Evolutionary conservation across 192 early-diverging fungal species (phyloP).

Genomic region (Podila epigama): DNA sequence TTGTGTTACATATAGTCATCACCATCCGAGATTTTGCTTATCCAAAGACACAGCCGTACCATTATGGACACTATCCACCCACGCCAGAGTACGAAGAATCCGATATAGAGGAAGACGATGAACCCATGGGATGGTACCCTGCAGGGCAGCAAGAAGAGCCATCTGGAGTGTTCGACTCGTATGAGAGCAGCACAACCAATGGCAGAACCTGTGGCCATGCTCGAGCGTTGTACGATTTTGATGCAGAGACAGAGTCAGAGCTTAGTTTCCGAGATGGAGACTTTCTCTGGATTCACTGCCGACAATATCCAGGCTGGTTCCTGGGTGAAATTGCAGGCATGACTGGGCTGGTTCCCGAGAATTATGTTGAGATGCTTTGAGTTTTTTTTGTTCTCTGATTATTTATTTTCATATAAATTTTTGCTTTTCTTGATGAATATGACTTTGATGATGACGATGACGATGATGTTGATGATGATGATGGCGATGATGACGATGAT

Average conservation of each 20-base stretch:
- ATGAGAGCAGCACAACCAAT: too few relatives aligned
- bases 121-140: constrained; percentile 6
- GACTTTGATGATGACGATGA: too few relatives aligned
- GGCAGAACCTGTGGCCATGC: constrained; percentile 57
- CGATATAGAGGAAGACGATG: constrained; percentile 29
- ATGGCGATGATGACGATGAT: too few relatives aligned
- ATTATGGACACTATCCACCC: constrained; percentile 45
- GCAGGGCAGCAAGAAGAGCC: constrained; percentile 19
- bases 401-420: too few relatives aligned
- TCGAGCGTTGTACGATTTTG: constrained; percentile 79
- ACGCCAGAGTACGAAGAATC: constrained; percentile 35
- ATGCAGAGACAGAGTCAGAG: constrained; percentile 73
- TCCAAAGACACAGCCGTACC: constrained; percentile 43
- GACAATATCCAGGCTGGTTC: constrained; percentile 80
- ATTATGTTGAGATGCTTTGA: constrained; percentile 74
- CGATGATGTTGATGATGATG: too few relatives aligned
- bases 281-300: constrained; percentile 70
- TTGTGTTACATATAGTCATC: constrained; percentile 13
- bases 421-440: too few relatives aligned
- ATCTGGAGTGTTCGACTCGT: too few relatives aligned
- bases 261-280: constrained; percentile 71
- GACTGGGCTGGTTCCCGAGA: constrained; percentile 78
- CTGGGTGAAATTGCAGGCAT: constrained; percentile 69
- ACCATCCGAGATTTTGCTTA: constrained; percentile 58
- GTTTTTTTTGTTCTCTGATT: too few relatives aligned